A percentile compares a stretch with the other conserved stretches of the same genome.
These are phyloP conservation scores for Pseudoturritis turrita DNA, from an alignment of 345 rosid species.

Conservation along the genomic window DNA sequence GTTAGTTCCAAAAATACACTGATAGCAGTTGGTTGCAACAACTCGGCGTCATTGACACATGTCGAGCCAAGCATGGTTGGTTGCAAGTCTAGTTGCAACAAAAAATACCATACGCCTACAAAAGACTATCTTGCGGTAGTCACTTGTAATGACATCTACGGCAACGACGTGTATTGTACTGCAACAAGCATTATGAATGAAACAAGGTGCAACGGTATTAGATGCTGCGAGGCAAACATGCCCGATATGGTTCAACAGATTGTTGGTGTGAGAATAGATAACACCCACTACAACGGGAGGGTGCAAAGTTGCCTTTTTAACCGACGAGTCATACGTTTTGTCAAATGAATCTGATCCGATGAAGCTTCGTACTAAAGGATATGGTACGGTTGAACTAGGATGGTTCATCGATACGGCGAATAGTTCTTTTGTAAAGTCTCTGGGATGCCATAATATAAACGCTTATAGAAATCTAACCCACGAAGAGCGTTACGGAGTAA, in stretches of 20 bases:
- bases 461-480: too few species aligned
- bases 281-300: background rate
- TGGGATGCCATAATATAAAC: background rate
- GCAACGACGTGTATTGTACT: background rate
- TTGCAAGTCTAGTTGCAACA: conserved; percentile 33
- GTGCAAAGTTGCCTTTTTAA: conserved; percentile 21
- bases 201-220: conserved; percentile 26
- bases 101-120: background rate
- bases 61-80: conserved; percentile 13
- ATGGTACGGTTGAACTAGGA: background rate
- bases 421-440: background rate
- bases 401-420: background rate
- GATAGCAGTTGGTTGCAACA: conserved; percentile 34
- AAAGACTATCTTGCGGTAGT: background rate
- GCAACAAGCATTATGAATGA: background rate
- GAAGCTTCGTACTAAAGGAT: background rate
- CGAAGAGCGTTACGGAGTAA: too few species aligned
- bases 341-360: background rate
- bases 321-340: background rate
- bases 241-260: background rate
- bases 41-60: background rate
- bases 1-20: background rate
- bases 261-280: background rate
- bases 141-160: background rate
- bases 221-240: conserved; percentile 36